Evolutionary conservation across 1,139 yeast species (phyloP).

Genomic region (Kurtzmaniella quercitrusa): DNA sequence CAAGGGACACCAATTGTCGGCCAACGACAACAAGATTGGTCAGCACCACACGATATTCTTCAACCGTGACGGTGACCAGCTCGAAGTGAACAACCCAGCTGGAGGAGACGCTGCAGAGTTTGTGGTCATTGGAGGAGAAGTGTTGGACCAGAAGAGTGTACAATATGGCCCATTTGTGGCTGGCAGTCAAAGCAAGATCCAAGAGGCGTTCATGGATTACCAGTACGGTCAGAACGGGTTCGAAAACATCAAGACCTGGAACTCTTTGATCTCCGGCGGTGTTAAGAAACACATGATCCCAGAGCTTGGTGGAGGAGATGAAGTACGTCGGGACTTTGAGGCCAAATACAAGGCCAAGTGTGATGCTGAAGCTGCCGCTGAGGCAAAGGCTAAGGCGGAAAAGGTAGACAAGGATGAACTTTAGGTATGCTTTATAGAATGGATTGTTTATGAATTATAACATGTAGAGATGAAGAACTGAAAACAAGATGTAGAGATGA

Average conservation of each 20-base stretch:
- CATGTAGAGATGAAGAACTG: too few species aligned
- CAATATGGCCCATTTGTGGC: slow-evolving; percentile 93
- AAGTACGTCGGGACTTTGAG: slow-evolving; percentile 17
- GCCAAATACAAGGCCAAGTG: slow-evolving; percentile 1
- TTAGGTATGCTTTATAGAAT: not conserved
- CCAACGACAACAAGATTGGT: slow-evolving; percentile 38
- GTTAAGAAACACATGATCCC: slow-evolving; percentile 46
- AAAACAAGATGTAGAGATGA: too few species aligned
- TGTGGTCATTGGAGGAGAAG: slow-evolving; percentile 73
- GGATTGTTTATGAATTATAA: not conserved
- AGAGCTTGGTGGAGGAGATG: slow-evolving; percentile 32
- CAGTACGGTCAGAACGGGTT: slow-evolving; percentile 69
- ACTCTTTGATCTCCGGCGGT: slow-evolving; percentile 60
- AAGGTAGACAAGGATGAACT: not conserved
- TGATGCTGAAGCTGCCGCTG: slow-evolving; percentile 1
- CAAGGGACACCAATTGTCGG: slow-evolving; percentile 51
- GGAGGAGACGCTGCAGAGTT: slow-evolving; percentile 44
- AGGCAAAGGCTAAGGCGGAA: not conserved
- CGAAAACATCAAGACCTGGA: slow-evolving; percentile 67
- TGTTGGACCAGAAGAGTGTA: slow-evolving; percentile 69
- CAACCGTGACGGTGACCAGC: slow-evolving; percentile 57
- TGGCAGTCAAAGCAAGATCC: slow-evolving; percentile 55
- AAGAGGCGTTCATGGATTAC: slow-evolving; percentile 67
- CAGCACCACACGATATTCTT: slow-evolving; percentile 59
- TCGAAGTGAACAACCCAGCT: slow-evolving; percentile 47